A percentile compares a stretch with the other conserved stretches of the same genome.
Evolutionary conservation across 179 eudicot species (phyloP).

Genomic region (Corrigiola litoralis): DNA sequence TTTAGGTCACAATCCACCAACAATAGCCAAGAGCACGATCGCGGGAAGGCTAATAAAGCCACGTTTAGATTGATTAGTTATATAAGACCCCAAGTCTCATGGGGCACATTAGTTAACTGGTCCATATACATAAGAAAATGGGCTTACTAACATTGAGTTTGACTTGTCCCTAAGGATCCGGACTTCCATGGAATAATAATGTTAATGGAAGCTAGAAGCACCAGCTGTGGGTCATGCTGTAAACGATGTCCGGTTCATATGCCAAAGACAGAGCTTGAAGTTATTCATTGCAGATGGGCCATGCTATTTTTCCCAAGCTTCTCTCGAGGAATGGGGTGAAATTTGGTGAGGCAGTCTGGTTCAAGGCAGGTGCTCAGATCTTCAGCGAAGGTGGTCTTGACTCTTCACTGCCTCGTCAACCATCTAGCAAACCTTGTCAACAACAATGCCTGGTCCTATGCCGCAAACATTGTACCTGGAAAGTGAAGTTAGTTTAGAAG

Average conservation of each 20-base stretch:
- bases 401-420: conserved; percentile 17
- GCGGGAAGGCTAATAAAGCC: too few relatives aligned
- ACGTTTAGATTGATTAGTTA: too few relatives aligned
- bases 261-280: conserved; percentile 11
- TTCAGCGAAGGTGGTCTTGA: conserved; percentile 21
- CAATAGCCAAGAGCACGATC: too few relatives aligned
- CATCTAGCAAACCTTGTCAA: conserved; percentile 15
- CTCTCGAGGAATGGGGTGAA: conserved; percentile 12
- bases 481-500: not conserved
- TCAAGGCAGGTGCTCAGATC: conserved; percentile 12
- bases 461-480: conserved; percentile 19
- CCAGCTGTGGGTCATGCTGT: conserved; percentile 3
- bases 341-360: conserved; percentile 23
- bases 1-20: too few relatives aligned
- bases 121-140: too few relatives aligned
- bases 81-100: too few relatives aligned
- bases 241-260: conserved; percentile 2
- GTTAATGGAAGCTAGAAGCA: not conserved
- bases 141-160: too few relatives aligned
- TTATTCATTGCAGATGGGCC: conserved; percentile 10
- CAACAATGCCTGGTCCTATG: conserved; percentile 18
- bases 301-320: conserved; percentile 18
- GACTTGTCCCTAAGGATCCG: too few relatives aligned
- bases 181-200: too few relatives aligned
- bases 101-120: too few relatives aligned